A percentile compares a stretch with the other conserved stretches of the same genome.
These are phyloP conservation scores for Pythium pyrilobum DNA, from an alignment of 352 stramenopile genomes.

Conservation along the genomic window DNA sequence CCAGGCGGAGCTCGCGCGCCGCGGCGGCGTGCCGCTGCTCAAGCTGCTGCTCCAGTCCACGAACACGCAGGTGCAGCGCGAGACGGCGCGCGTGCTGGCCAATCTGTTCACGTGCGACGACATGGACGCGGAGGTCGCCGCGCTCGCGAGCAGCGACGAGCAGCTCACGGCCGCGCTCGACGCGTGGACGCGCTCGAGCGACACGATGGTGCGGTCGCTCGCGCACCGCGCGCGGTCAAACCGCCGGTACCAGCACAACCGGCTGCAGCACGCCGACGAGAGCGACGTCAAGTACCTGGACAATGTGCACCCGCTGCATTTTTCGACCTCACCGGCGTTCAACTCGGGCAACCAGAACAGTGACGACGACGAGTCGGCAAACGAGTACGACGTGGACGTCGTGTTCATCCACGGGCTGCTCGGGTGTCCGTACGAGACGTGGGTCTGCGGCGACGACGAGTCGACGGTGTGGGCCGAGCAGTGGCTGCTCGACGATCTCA, in stretches of 20 bases:
- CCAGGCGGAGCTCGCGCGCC: slow-evolving; percentile 43
- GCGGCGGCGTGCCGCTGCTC: slow-evolving; percentile 51
- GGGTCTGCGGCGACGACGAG: slow-evolving; percentile 65
- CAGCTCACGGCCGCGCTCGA: slow-evolving; percentile 36
- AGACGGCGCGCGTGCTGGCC: slow-evolving; percentile 54
- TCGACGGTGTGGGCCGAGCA: slow-evolving; percentile 53
- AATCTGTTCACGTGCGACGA: slow-evolving; percentile 61
- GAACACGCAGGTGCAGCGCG: slow-evolving; percentile 42
- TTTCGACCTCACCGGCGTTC: slow-evolving; percentile 27
- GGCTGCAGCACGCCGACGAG: slow-evolving; percentile 14
- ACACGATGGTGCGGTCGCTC: slow-evolving; percentile 44
- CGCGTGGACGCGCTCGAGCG: slow-evolving; percentile 36
- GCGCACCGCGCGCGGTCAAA: slow-evolving; percentile 57
- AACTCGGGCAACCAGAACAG: slow-evolving; percentile 9
- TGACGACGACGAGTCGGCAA: slow-evolving; percentile 7
- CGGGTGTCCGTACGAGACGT: slow-evolving; percentile 74
- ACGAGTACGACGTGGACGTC: slow-evolving; percentile 66
- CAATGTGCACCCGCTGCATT: slow-evolving; percentile 63
- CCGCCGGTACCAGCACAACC: slow-evolving; percentile 41
- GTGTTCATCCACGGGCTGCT: slow-evolving; percentile 82
- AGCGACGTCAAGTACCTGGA: slow-evolving; percentile 58
- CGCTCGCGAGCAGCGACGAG: slow-evolving; percentile 32
- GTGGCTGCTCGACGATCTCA: slow-evolving; percentile 66
- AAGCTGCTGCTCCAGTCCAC: slow-evolving; percentile 40
- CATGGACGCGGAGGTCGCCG: slow-evolving; percentile 28